Percentiles rank a stretch among this genome's conserved stretches.
phyloP scores from a whole-genome alignment of 2,329 filamentous ascomycete species.

The Fusarium veterinarium region DNA sequence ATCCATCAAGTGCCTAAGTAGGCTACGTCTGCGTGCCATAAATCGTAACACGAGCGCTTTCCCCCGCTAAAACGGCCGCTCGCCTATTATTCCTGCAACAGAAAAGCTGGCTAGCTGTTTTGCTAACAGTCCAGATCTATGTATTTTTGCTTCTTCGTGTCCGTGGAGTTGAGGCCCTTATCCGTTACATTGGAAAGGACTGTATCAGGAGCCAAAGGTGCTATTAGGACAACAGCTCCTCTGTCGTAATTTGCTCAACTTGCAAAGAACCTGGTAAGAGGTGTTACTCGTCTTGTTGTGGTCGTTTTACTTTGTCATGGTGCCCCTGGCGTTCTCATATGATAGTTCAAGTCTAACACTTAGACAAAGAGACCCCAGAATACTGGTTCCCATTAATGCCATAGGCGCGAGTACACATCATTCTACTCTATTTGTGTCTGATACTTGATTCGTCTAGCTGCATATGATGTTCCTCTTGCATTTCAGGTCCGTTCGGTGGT shows the following conservation, averaged over 20 bases:
- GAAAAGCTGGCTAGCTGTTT: constrained; percentile 29
- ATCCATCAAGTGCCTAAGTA: constrained; percentile 4
- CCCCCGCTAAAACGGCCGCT: constrained; percentile 31
- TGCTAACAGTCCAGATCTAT: constrained; percentile 37
- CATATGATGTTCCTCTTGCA: not conserved
- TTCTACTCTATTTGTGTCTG: not conserved
- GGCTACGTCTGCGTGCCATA: constrained; percentile 9
- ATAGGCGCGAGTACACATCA: not conserved
- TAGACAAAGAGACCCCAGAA: not conserved
- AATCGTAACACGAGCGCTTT: not conserved
- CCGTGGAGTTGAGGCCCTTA: not conserved
- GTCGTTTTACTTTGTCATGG: not conserved
- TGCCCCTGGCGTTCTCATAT: not conserved
- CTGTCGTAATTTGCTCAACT: not conserved
- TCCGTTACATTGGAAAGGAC: not conserved
- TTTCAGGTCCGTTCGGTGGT: not conserved
- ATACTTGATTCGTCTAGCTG: not conserved
- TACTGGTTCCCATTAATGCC: not conserved
- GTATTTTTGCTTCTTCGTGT: constrained; percentile 9
- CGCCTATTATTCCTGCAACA: constrained; percentile 29
- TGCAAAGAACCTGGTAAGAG: not conserved
- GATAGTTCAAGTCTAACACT: not conserved
- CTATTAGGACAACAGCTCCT: not conserved
- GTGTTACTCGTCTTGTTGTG: constrained; percentile 1
- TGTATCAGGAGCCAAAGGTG: not conserved